Percentiles rank a stretch among this genome's conserved stretches.
Evolutionary conservation across 257 asterid genomes (phyloP).

Genomic region (Solanum raphanifolium): DNA sequence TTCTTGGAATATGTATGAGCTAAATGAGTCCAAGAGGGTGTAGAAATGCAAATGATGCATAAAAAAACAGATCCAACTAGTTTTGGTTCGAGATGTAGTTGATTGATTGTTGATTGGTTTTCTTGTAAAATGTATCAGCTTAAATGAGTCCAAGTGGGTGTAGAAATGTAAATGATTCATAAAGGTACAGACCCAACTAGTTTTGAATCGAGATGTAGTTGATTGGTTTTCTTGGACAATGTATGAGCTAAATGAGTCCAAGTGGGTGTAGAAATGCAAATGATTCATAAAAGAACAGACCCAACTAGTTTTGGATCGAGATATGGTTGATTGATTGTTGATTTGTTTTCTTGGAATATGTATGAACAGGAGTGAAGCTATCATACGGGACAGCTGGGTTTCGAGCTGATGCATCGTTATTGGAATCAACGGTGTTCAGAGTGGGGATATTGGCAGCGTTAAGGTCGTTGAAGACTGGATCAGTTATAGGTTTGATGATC

Average conservation of each 20-base stretch:
- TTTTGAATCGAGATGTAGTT: background rate
- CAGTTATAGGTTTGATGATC: slow-evolving; percentile 73
- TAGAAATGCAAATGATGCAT: background rate
- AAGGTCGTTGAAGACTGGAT: slow-evolving; percentile 63
- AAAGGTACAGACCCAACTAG: background rate
- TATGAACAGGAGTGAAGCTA: slow-evolving; percentile 41
- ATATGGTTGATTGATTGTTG: background rate
- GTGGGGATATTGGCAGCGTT: slow-evolving; percentile 83
- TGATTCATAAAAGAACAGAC: background rate
- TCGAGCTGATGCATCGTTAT: slow-evolving; percentile 59
- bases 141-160: background rate
- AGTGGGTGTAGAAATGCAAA: background rate
- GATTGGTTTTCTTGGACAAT: background rate
- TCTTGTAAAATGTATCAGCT: background rate
- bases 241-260: background rate
- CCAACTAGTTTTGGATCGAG: background rate
- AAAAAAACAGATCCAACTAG: background rate
- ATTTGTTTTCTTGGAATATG: background rate
- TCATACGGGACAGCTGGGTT: slow-evolving; percentile 93
- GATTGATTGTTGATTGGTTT: background rate
- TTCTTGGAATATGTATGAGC: background rate
- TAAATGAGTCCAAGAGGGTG: background rate
- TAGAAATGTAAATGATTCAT: background rate
- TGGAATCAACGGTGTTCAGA: slow-evolving; percentile 73
- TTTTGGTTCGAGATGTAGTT: background rate